Percentiles rank a stretch among this genome's conserved stretches.
phyloP scores from a whole-genome alignment of 768 basidiomycete genomes.

The Mycena pura region DNA sequence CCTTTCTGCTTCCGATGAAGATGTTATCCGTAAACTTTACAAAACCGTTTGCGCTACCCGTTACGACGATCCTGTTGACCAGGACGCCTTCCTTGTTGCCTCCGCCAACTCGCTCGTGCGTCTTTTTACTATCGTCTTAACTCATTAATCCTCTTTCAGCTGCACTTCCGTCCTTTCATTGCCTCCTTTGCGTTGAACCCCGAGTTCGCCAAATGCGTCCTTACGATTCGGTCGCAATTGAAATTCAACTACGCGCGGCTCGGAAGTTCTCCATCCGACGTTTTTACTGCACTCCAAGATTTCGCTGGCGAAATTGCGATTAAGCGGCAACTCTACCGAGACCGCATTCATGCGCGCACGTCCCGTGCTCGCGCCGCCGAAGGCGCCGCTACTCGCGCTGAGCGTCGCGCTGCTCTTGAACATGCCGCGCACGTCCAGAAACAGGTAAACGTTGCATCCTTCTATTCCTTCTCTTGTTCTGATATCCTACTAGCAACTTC shows the following conservation, averaged over 20 bases:
- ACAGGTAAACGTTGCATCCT: too few species aligned
- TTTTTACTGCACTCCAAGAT: background rate
- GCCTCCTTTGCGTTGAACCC: background rate
- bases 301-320: constrained; percentile 6
- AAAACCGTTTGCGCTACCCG: background rate
- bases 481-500: too few species aligned
- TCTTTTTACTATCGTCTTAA: background rate
- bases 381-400: background rate
- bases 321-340: background rate
- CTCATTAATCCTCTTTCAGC: background rate
- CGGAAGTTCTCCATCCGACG: background rate
- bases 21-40: background rate
- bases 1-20: background rate
- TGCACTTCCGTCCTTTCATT: background rate
- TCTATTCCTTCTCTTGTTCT: too few species aligned
- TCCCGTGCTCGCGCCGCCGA: background rate
- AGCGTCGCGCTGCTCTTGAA: background rate
- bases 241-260: background rate
- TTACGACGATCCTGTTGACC: constrained; percentile 9
- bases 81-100: constrained; percentile 3
- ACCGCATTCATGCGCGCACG: background rate
- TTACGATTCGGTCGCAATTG: background rate
- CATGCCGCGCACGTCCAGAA: too few species aligned
- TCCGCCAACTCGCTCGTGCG: constrained; percentile 1
- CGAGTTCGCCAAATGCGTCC: background rate